phyloP scores from a whole-genome alignment of 2,329 filamentous ascomycete genomes.

The Metarhizium robertsii region DNA sequence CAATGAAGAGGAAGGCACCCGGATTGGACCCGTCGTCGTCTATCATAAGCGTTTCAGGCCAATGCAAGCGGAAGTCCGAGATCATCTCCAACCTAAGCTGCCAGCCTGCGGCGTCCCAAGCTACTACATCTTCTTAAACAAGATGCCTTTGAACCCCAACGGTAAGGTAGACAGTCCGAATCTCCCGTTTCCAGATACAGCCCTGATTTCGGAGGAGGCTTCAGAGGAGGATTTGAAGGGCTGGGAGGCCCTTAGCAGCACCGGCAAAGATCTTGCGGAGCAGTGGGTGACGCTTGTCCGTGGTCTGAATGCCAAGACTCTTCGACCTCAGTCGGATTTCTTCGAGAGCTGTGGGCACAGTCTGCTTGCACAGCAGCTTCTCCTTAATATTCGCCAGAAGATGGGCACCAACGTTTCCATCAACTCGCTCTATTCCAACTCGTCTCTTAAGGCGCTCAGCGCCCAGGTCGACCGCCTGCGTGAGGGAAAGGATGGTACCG shows the following conservation, averaged over 20 bases:
- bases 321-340: conserved; percentile 28
- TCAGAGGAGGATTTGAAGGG: conserved; percentile 35
- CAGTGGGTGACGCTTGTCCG: conserved; percentile 67
- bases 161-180: conserved; percentile 73
- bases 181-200: conserved; percentile 64
- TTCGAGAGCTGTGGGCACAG: conserved; percentile 31
- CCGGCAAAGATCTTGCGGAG: conserved; percentile 32
- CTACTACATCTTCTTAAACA: conserved; percentile 23
- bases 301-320: conserved; percentile 56
- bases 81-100: conserved; percentile 57
- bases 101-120: conserved; percentile 26
- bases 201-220: conserved; percentile 40
- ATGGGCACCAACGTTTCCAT: conserved; percentile 21
- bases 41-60: conserved; percentile 34
- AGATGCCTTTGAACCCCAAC: conserved; percentile 64
- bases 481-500: conserved; percentile 8
- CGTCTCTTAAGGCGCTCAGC: conserved; percentile 16
- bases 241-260: conserved; percentile 33
- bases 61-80: conserved; percentile 43
- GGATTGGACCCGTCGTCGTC: conserved; percentile 33
- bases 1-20: conserved; percentile 39
- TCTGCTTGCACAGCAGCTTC: conserved; percentile 60
- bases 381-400: conserved; percentile 44
- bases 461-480: conserved; percentile 21
- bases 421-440: conserved; percentile 20